phyloP scores from a whole-genome alignment of 805 yeast species.

The Schwanniomyces pseudopolymorphus region DNA sequence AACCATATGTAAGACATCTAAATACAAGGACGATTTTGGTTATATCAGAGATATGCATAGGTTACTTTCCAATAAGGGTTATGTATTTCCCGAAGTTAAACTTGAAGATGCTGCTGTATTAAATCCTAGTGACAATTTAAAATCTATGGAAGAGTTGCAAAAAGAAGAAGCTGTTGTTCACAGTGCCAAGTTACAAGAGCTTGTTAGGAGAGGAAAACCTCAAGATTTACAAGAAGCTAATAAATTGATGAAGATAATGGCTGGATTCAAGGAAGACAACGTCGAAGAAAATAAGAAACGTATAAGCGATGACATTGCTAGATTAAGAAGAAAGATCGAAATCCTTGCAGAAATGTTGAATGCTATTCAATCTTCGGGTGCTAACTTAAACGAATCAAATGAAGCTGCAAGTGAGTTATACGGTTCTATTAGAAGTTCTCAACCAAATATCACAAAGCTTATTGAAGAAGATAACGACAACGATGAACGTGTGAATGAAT shows the following conservation, averaged over 20 bases:
- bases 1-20: constrained; percentile 85
- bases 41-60: constrained; percentile 96
- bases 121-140: constrained; percentile 83
- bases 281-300: constrained; percentile 71
- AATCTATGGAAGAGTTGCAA: constrained; percentile 86
- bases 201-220: constrained; percentile 93
- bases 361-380: constrained; percentile 42
- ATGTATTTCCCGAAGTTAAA: constrained; percentile 87
- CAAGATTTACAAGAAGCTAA: constrained; percentile 95
- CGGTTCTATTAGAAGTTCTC: constrained; percentile 75
- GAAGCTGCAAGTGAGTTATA: constrained; percentile 82
- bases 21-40: constrained; percentile 88
- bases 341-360: constrained; percentile 83
- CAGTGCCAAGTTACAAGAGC: constrained; percentile 91
- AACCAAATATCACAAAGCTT: constrained; percentile 82
- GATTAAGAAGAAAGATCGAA: constrained; percentile 81
- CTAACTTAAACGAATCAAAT: constrained; percentile 43
- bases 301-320: constrained; percentile 79
- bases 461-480: constrained; percentile 79
- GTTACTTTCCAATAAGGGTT: constrained; percentile 84
- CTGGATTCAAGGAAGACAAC: constrained; percentile 90
- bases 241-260: constrained; percentile 95
- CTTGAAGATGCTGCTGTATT: constrained; percentile 90
- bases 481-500: constrained; percentile 58
- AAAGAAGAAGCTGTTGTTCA: constrained; percentile 92